Evolutionary conservation across 2,329 filamentous ascomycete species (phyloP), one percentile per base, ranked within the genome.

Genomic region (Ophiostoma australiae): DNA sequence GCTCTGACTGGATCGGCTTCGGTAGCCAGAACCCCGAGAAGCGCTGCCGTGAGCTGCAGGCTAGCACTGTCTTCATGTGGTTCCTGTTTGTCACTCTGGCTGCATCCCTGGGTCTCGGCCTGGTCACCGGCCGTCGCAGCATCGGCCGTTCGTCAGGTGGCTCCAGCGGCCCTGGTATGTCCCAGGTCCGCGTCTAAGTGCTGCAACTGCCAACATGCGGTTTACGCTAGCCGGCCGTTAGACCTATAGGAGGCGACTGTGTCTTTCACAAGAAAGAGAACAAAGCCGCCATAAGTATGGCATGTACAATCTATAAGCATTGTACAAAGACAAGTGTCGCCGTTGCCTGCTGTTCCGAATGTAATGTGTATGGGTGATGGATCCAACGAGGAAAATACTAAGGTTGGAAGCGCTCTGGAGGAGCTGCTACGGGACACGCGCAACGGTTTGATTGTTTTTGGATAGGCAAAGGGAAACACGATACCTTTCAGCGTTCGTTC

Each of bases 31-130:
- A 89, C 79, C 82, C 84, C 72, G 79, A 83, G 78, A 88, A 89
- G 82, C 86, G 90, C 74, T 94, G 91, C 81, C 88, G 87, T 73
- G 88, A 92, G 80, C 86, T 92, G 20, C 91, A 94, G 81, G 91
- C 91, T 52, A 86, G 86, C 73, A 87, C 86, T 44, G 90, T 87
- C 52, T 94, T 94, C 81, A 84, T 92, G 80, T 94, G 90, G 90
- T 93, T 94, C 81, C 85, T 92, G 68, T 92, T 90, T 78, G 84
- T 82, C 55, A 83, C 85, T 35, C 91, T 90, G 76, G 80, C 82
- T 37, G 87, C 82, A 3, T 84, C 84, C 58, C 78, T 88, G 65
- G 81, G 87, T 77, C 84, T 91, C 73, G 80, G 84, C 70, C 78
- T 88, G 76, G 80, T 82, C 72, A 83, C 84, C 72, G 82, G 84